Base-by-base conservation (phyloP, 306 rosid genomes). In the Argentina anserina region DNA sequence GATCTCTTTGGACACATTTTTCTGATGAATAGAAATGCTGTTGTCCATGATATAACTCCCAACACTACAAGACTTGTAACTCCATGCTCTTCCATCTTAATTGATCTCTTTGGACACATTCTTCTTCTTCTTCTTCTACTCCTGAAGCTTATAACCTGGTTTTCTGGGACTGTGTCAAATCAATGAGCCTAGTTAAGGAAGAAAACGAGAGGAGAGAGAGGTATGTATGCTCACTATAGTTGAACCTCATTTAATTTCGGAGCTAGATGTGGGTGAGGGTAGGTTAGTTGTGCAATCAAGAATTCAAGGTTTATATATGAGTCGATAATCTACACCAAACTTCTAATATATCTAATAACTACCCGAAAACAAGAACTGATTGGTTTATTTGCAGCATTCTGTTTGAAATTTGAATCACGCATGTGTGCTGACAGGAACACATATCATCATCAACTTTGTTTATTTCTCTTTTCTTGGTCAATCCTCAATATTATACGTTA, bases 21-120 rank as follows among this genome's bases (percentile, higher is more conserved):
- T 78, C 89, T 87, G 1, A 79, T 7, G 55, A 81, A 28, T 0
- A 90, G 5, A 79, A 93, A 93, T 28, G 71, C 62, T 41, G 83
- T 26, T 29, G 97, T 74, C 98, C 98, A 93, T 63, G 92, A 84
- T 78, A 90, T 37, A 31, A 89, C 81, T 50, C 97, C 98, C 70
- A 79, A 53, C 25, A 84, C 81, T 11, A 86, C 65, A 12, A 81
- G 18, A 67, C 79, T 87, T 33, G 43, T 21, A 36, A 64, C 9
- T 37, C 75, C 65, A 23, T 47, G 46, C 46, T n/a, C 42, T 76
- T 88, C 92, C 92, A 88, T 61, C 26, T 37, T 50, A 20, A 17
- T 31, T 90, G n/a, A n/a, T 52, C 67, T 45, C 65, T 6, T 53
- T 10, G 29, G n/a, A n/a, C n/a, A n/a, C n/a, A 10, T 21, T 23